Evolutionary conservation across 2,329 filamentous ascomycete species (phyloP), one percentile per base, ranked within the genome.

Genomic region (Fusarium nanum): DNA sequence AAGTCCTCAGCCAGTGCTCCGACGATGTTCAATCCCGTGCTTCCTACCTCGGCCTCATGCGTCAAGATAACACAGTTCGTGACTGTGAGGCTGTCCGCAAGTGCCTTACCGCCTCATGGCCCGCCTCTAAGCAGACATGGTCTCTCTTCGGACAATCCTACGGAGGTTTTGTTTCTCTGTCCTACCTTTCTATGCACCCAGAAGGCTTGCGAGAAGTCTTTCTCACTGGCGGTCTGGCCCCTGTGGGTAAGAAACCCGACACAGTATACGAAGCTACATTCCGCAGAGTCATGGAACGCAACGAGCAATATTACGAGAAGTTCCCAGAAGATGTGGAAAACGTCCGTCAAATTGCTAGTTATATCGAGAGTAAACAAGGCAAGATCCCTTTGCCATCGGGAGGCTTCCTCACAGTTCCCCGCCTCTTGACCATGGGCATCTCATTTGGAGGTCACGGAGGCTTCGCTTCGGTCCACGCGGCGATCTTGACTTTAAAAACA

Each of bases 71-170:
- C 76, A 97, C 97, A 54, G 94, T 98, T 42, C 89, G 88, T 48
- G 95, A 98, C 76, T 93, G 92, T 69, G 95, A 98, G 78, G 93
- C 94, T 7, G 89, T 98, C 32, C 88, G 95, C 7, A 87, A 89
- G 73, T 91, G 86, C 41, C 83, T 98, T 56, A 96, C 92, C 0
- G 82, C 84, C 7, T 88, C 90, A 54, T 92, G 89, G 73, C 89
- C 92, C 0, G 83, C 87, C 23, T 88, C 91, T 49, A 89, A 92
- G 77, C 88, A 89, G 78, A 90, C 91, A 77, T 98, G 94, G 95
- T 92, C 90, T 61, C 87, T 96, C 30, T 91, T 97, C 67, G 95
- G 95, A 11, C 95, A 98, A 81, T 94, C 91, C 18, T 98, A 97
- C 79, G 95, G 95, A 41, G 95, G 95, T 2, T 98, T 97, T 79